Evolutionary conservation across 176 grass and related monocot genomes (phyloP).

Genomic region (Canna indica): DNA sequence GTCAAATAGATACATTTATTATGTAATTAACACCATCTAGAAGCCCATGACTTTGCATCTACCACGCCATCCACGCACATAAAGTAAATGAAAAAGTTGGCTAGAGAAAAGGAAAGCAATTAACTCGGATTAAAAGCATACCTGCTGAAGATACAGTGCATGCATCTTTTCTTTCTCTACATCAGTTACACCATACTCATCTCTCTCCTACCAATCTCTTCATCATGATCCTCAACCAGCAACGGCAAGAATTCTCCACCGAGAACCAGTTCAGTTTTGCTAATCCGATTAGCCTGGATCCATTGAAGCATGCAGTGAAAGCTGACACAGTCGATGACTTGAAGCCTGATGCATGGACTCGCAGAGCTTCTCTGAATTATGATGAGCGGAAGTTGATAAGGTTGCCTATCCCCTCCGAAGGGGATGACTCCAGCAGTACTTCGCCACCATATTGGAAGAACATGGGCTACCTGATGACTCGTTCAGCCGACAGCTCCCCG

Average conservation of each 20-base stretch:
- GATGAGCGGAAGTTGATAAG: background rate
- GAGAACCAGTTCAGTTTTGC: conserved; percentile 9
- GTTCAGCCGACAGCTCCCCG: background rate
- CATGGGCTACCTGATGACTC: background rate
- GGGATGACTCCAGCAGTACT: conserved; percentile 17
- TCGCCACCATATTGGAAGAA: conserved; percentile 37
- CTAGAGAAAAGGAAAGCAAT: background rate
- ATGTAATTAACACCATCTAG: background rate
- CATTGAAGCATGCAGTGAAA: too few relatives aligned
- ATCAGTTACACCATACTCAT: background rate
- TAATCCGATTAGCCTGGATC: background rate
- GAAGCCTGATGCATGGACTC: background rate
- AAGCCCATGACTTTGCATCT: background rate
- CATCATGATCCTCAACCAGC: background rate
- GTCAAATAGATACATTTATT: background rate
- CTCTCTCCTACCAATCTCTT: background rate
- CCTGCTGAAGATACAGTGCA: background rate
- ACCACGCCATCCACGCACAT: background rate
- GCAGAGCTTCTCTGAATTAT: background rate
- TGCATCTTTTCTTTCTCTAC: background rate
- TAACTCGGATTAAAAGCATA: background rate
- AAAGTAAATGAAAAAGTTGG: background rate
- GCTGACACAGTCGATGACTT: background rate
- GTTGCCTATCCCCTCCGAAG: background rate
- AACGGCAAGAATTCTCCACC: background rate